Evolutionary conservation across 257 asterid genomes (phyloP).

Genomic region (Solanum chiquidenum): DNA sequence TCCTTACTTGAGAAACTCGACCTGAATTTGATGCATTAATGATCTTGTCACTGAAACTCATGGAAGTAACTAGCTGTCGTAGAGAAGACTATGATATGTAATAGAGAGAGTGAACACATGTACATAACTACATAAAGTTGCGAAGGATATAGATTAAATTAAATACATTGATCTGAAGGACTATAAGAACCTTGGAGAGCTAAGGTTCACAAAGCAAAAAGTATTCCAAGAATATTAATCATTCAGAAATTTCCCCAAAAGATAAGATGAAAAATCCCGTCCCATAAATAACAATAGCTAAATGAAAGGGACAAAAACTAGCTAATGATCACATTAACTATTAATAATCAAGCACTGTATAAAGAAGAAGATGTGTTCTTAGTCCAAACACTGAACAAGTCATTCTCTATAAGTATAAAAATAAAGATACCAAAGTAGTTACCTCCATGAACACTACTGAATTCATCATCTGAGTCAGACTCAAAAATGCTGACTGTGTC

Average conservation of each 20-base stretch:
- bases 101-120: background rate
- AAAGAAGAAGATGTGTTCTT: background rate
- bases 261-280: background rate
- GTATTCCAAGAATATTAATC: background rate
- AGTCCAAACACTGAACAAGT: background rate
- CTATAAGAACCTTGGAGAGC: background rate
- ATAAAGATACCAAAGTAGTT: background rate
- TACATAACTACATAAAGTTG: background rate
- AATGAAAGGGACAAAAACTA: background rate
- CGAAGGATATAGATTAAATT: background rate
- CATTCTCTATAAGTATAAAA: background rate
- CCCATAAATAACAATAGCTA: background rate
- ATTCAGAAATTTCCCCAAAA: background rate
- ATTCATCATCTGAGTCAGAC: conserved; percentile 89
- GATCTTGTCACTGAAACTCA: conserved; percentile 66
- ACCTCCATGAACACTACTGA: conserved; percentile 89
- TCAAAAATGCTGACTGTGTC: conserved; percentile 82
- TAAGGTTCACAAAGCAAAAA: background rate
- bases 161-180: background rate
- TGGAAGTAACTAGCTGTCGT: conserved; percentile 55
- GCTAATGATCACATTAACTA: background rate
- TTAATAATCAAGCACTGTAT: background rate
- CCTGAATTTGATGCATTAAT: conserved; percentile 23
- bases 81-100: conserved; percentile 30
- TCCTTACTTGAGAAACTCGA: conserved; percentile 48